phyloP scores from a whole-genome alignment of 129 eudicot genomes.

The Artemisia argyi region DNA sequence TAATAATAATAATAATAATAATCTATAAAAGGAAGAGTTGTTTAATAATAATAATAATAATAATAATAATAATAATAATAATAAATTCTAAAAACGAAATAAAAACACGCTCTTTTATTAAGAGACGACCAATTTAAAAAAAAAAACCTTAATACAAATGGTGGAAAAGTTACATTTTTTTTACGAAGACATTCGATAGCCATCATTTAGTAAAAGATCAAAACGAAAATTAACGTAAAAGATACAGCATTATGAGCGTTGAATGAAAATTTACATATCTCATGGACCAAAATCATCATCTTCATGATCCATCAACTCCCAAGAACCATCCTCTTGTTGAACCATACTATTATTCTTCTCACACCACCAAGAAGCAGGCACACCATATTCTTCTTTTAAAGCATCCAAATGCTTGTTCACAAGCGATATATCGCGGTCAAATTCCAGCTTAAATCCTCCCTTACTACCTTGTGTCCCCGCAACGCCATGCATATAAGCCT shows the following conservation, averaged over 20 bases:
- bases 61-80: no score
- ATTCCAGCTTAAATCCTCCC: slow-evolving; percentile 66
- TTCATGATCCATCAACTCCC: slow-evolving; percentile 81
- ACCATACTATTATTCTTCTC: slow-evolving; percentile 86
- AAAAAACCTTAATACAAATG: no score
- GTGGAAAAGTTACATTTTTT: no score
- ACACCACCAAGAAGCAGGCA: slow-evolving; percentile 74
- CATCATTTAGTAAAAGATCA: no score
- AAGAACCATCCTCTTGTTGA: slow-evolving; percentile 81
- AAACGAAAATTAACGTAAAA: background rate
- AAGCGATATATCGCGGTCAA: slow-evolving; percentile 55
- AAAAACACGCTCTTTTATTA: no score
- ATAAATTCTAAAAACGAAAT: no score
- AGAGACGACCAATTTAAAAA: no score
- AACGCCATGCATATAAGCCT: slow-evolving; percentile 82
- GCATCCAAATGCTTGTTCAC: slow-evolving; percentile 63
- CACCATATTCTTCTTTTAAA: slow-evolving; percentile 64
- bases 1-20: no score
- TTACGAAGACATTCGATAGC: no score
- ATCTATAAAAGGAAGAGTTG: no score
- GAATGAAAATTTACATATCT: background rate
- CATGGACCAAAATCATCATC: slow-evolving; percentile 36
- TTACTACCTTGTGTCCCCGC: slow-evolving; percentile 74
- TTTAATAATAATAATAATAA: no score
- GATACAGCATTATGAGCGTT: background rate